Percentiles rank a stretch among this genome's conserved stretches.
Evolutionary conservation across 2,329 filamentous ascomycete genomes (phyloP).

Genomic region (Alternaria sp.): DNA sequence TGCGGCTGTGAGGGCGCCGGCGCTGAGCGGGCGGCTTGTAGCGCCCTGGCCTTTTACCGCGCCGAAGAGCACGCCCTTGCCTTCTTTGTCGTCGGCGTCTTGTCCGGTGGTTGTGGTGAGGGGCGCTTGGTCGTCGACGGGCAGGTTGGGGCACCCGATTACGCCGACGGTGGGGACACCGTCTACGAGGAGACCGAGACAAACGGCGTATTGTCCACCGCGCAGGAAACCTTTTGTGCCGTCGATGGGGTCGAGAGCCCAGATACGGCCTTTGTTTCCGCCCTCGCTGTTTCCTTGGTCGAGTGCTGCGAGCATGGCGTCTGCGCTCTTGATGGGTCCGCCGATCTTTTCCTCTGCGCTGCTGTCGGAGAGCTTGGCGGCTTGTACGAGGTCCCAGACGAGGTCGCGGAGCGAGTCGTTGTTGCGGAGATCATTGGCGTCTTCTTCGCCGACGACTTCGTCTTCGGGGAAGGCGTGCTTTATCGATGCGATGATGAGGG

Average conservation of each 20-base stretch:
- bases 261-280: conserved; percentile 78
- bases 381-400: conserved; percentile 84
- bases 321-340: conserved; percentile 69
- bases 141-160: conserved; percentile 93
- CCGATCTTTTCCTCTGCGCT: conserved; percentile 72
- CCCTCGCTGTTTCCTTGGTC: conserved; percentile 70
- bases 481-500: conserved; percentile 90
- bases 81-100: conserved; percentile 74
- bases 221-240: conserved; percentile 97
- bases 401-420: conserved; percentile 72
- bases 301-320: conserved; percentile 66
- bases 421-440: conserved; percentile 78
- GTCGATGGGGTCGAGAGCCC: conserved; percentile 97
- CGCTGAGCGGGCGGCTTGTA: conserved; percentile 73
- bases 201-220: conserved; percentile 96
- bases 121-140: conserved; percentile 77
- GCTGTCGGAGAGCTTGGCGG: conserved; percentile 70
- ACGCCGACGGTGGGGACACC: conserved; percentile 94
- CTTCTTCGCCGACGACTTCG: conserved; percentile 93
- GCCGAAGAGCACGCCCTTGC: conserved; percentile 86
- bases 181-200: conserved; percentile 88
- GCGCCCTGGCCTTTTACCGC: conserved; percentile 82
- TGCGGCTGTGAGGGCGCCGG: conserved; percentile 58
- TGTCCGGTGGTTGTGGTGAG: conserved; percentile 75
- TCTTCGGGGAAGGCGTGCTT: conserved; percentile 88